Conservation (phyloP, 768 basidiomycete genomes). For the Macrolepiota fuliginosa region DNA sequence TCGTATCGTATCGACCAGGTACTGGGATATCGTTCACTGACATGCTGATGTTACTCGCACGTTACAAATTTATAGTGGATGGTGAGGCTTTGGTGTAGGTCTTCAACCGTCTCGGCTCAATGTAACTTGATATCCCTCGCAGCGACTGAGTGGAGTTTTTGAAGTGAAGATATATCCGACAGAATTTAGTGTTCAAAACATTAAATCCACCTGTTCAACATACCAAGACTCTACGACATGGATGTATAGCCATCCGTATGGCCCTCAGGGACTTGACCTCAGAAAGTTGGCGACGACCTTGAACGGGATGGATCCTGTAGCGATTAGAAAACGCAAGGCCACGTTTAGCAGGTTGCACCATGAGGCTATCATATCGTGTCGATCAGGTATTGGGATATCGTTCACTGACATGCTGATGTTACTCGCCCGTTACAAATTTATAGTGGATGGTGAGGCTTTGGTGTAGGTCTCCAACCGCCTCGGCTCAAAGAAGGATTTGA, state of each 20-base stretch:
- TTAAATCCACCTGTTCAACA: slow-evolving; percentile 51
- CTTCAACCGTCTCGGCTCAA: no score
- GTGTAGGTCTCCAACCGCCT: slow-evolving; percentile 51
- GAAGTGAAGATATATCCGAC: slow-evolving; percentile 83
- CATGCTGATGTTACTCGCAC: slow-evolving; percentile 85
- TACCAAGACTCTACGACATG: slow-evolving; percentile 31
- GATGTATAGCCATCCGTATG: slow-evolving; percentile 22
- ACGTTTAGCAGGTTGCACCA: slow-evolving; percentile 79
- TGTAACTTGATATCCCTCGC: no score
- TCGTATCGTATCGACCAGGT: slow-evolving; percentile 63
- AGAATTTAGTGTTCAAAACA: slow-evolving; percentile 59
- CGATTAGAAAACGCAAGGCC: slow-evolving; percentile 63
- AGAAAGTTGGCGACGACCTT: slow-evolving; percentile 57
- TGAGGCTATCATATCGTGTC: slow-evolving; percentile 76
- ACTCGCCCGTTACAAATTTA: slow-evolving; percentile 88
- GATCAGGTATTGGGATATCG: slow-evolving; percentile 77
- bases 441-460: slow-evolving; percentile 85
- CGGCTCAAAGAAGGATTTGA: background rate
- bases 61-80: slow-evolving; percentile 90
- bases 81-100: slow-evolving; percentile 85
- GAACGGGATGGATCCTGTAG: slow-evolving; percentile 58
- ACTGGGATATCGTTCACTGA: slow-evolving; percentile 88
- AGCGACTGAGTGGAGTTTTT: slow-evolving; percentile 86
- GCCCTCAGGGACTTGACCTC: slow-evolving; percentile 53
- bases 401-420: slow-evolving; percentile 88